Percentiles rank a stretch among this genome's conserved stretches.
phyloP scores from a whole-genome alignment of 2,329 filamentous ascomycete species.

The Phialophora tarda region DNA sequence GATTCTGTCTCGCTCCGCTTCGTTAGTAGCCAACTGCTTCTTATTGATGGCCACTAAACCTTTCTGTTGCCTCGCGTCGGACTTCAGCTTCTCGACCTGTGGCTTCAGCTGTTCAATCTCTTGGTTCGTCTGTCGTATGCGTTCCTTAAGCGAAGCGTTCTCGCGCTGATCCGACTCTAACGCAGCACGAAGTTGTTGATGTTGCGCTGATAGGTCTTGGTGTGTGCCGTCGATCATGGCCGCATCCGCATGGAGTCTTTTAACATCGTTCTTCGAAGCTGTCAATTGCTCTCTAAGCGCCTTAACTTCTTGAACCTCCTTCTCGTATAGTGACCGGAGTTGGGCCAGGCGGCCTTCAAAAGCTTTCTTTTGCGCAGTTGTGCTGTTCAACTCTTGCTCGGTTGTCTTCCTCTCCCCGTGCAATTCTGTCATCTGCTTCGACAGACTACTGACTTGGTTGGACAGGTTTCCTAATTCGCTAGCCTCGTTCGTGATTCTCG shows the following conservation, averaged over 20 bases:
- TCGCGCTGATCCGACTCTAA: conserved; percentile 88
- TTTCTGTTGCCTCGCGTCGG: conserved; percentile 92
- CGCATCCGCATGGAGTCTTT: conserved; percentile 82
- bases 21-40: conserved; percentile 89
- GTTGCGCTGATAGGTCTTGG: conserved; percentile 81
- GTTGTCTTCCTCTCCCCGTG: conserved; percentile 78
- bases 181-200: conserved; percentile 73
- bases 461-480: conserved; percentile 93
- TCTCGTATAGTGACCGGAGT: conserved; percentile 86
- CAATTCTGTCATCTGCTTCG: conserved; percentile 92
- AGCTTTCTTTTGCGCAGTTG: conserved; percentile 85
- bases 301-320: conserved; percentile 86
- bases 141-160: conserved; percentile 82
- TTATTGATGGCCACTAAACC: conserved; percentile 97
- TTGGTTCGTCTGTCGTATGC: conserved; percentile 79
- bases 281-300: conserved; percentile 82
- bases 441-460: conserved; percentile 88
- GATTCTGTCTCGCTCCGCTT: conserved; percentile 85
- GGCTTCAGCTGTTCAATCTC: conserved; percentile 85
- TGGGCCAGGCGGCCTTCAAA: conserved; percentile 89
- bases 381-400: conserved; percentile 81
- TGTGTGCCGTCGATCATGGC: conserved; percentile 80
- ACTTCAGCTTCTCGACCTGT: conserved; percentile 89
- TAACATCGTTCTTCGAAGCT: conserved; percentile 76
- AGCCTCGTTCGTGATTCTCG: conserved; percentile 85